Evolutionary conservation across 1,139 yeast species (phyloP).

Genomic region (Yamadazyma kanchanaburiensis): DNA sequence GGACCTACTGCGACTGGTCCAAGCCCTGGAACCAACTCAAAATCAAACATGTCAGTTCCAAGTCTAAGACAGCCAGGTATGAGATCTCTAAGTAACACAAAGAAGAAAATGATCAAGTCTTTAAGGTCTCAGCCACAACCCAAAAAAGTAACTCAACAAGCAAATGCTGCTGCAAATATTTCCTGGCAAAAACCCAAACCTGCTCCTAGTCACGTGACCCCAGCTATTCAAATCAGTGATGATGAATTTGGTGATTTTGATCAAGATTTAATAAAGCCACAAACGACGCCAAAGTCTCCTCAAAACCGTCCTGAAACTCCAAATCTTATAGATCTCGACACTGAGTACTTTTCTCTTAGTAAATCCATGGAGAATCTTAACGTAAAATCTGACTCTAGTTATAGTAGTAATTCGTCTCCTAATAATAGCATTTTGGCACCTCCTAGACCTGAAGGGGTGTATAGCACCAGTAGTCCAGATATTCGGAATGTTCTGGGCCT

Average conservation of each 20-base stretch:
- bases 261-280: constrained; percentile 25
- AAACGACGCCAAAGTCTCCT: constrained; percentile 1
- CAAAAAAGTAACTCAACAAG: constrained; percentile 19
- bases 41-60: constrained; percentile 21
- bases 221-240: background rate
- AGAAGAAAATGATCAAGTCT: constrained; percentile 31
- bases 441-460: constrained; percentile 8
- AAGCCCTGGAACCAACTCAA: constrained; percentile 5
- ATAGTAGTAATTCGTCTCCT: constrained; percentile 9
- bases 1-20: constrained; percentile 5
- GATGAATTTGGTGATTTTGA: constrained; percentile 46
- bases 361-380: constrained; percentile 19
- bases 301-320: constrained; percentile 9
- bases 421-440: constrained; percentile 10
- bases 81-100: constrained; percentile 7
- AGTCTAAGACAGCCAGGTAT: constrained; percentile 21
- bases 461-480: constrained; percentile 9
- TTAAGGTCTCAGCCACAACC: constrained; percentile 21
- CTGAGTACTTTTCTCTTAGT: constrained; percentile 15
- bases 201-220: constrained; percentile 1
- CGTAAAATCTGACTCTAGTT: constrained; percentile 10
- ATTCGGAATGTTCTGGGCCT: constrained; percentile 2
- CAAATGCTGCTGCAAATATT: constrained; percentile 46
- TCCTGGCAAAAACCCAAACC: constrained; percentile 27
- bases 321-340: constrained; percentile 37